Conservation (phyloP, 768 basidiomycete genomes). For the Strobilomyces confusus region DNA sequence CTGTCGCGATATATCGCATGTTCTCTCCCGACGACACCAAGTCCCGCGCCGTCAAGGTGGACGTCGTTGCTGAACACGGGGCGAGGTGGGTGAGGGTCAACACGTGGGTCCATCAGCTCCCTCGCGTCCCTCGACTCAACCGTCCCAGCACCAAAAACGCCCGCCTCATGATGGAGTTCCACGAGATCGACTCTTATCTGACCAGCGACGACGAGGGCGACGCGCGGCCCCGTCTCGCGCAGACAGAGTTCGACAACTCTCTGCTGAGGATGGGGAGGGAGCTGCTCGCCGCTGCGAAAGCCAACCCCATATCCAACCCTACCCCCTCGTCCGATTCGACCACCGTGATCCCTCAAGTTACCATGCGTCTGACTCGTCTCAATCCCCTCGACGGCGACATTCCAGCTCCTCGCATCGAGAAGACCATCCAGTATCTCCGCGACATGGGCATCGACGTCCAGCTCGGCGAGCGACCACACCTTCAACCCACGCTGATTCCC, state of each 20-base stretch:
- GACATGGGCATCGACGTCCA: constrained; percentile 64
- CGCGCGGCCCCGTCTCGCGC: constrained; percentile 39
- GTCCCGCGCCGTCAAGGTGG: constrained; percentile 55
- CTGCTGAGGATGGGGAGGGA: no score
- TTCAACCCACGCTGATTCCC: not conserved
- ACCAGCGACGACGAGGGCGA: constrained; percentile 50
- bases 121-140: not conserved
- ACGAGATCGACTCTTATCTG: constrained; percentile 58
- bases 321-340: no score
- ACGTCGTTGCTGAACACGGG: constrained; percentile 75
- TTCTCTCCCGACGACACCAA: constrained; percentile 27
- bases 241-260: constrained; percentile 32
- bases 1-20: constrained; percentile 57
- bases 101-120: constrained; percentile 53
- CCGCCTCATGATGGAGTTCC: constrained; percentile 73
- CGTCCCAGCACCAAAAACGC: constrained; percentile 69
- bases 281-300: no score
- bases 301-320: no score
- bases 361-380: no score
- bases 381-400: constrained; percentile 35
- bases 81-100: constrained; percentile 88
- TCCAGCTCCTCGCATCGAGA: constrained; percentile 60
- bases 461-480: constrained; percentile 51
- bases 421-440: constrained; percentile 37
- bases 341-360: no score